Evolutionary conservation across 257 asterid species (phyloP).

Genomic region (Ligustrum vulgare): DNA sequence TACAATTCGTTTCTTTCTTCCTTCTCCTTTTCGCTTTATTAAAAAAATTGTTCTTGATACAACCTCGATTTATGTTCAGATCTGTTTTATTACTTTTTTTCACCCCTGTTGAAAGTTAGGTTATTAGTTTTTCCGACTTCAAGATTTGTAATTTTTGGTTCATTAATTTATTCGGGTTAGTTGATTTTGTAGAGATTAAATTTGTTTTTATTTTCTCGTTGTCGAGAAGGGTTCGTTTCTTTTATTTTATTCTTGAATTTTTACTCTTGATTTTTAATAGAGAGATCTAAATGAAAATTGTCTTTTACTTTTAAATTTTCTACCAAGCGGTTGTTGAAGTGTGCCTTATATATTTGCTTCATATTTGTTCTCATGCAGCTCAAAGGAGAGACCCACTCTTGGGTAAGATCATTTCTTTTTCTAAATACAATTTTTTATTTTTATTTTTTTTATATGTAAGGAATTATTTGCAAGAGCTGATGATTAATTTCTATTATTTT

Average conservation of each 20-base stretch:
- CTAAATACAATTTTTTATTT: background rate
- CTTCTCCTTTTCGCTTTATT: background rate
- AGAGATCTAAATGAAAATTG: conserved; percentile 9
- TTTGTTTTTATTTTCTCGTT: background rate
- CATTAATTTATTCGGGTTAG: background rate
- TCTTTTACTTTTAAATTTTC: background rate
- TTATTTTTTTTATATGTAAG: background rate
- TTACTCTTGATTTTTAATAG: background rate
- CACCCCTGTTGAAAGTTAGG: background rate
- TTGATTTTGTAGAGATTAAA: background rate
- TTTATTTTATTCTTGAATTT: background rate
- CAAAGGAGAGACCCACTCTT: conserved; percentile 99
- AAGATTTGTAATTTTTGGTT: conserved; percentile 10
- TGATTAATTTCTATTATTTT: conserved; percentile 7
- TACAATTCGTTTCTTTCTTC: background rate
- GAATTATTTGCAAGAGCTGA: background rate
- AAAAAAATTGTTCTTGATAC: background rate
- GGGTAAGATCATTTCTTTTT: conserved; percentile 56
- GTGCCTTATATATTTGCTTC: conserved; percentile 8
- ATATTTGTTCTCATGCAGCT: conserved; percentile 56
- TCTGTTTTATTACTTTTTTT: conserved; percentile 24
- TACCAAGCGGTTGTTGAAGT: background rate
- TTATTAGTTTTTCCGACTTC: background rate
- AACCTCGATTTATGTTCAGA: conserved; percentile 21
- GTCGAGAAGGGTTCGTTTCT: background rate